Evolutionary conservation across 2,329 filamentous ascomycete species (phyloP).

Genomic region (Daldinia sp.): DNA sequence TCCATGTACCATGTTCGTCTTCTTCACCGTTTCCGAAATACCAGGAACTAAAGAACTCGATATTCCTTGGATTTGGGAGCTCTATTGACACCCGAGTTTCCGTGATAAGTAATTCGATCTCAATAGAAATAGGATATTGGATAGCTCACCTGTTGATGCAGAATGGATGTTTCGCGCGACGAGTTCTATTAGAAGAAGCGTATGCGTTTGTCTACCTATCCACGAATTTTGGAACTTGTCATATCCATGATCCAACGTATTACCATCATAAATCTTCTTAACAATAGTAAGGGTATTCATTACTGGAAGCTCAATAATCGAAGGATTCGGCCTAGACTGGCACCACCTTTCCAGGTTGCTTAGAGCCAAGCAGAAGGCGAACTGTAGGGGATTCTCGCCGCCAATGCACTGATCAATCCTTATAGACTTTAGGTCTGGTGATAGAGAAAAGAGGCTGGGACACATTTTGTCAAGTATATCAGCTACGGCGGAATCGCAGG

Average conservation of each 20-base stretch:
- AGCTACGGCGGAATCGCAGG: slow-evolving; percentile 5
- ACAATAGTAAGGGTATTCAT: slow-evolving; percentile 1
- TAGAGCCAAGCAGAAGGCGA: slow-evolving; percentile 32
- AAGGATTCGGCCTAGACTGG: background rate
- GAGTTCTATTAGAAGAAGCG: slow-evolving; percentile 21
- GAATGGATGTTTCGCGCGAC: slow-evolving; percentile 22
- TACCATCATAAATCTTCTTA: slow-evolving; percentile 8
- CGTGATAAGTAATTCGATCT: background rate
- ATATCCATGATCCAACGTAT: slow-evolving; percentile 1
- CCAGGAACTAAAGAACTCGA: slow-evolving; percentile 30
- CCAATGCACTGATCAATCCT: slow-evolving; percentile 21
- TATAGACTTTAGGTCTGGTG: background rate
- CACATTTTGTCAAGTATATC: slow-evolving; percentile 21
- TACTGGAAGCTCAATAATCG: background rate
- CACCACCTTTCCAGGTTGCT: slow-evolving; percentile 17
- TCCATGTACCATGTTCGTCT: background rate
- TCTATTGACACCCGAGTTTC: background rate
- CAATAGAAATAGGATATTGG: background rate
- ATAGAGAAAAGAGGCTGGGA: slow-evolving; percentile 16
- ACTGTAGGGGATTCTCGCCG: slow-evolving; percentile 21
- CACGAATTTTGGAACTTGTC: slow-evolving; percentile 23
- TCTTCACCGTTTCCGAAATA: slow-evolving; percentile 8
- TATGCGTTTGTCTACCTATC: slow-evolving; percentile 29
- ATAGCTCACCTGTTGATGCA: background rate
- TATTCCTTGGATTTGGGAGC: slow-evolving; percentile 25